These are phyloP conservation scores for Venturia asperata DNA, from an alignment of 2,329 filamentous ascomycete genomes.

Conservation along the genomic window DNA sequence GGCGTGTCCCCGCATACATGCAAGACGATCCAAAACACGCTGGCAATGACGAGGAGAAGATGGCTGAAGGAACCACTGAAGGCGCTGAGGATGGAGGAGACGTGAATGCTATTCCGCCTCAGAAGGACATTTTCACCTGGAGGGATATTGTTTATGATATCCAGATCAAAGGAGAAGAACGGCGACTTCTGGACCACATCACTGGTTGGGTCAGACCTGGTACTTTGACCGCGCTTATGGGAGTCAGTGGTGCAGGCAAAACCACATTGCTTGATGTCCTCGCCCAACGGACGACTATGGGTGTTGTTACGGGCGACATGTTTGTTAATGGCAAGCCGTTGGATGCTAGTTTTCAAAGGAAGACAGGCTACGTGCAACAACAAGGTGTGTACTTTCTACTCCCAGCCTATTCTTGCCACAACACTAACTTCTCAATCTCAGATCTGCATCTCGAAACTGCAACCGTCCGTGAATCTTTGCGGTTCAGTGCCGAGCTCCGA, in stretches of 20 bases:
- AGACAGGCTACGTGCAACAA: conserved; percentile 49
- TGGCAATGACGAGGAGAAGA: conserved; percentile 57
- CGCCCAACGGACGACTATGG: conserved; percentile 62
- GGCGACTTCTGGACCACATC: conserved; percentile 48
- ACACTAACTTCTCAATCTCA: conserved; percentile 39
- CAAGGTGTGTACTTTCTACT: conserved; percentile 32
- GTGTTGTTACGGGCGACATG: conserved; percentile 61
- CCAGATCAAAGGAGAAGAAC: conserved; percentile 43
- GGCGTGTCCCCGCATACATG: conserved; percentile 59
- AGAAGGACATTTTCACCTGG: conserved; percentile 43
- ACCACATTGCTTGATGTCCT: conserved; percentile 74
- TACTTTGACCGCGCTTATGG: conserved; percentile 41
- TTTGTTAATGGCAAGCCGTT: conserved; percentile 60
- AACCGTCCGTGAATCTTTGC: conserved; percentile 19
- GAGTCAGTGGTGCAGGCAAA: conserved; percentile 75
- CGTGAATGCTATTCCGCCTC: conserved; percentile 3
- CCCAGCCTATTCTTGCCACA: conserved; percentile 48
- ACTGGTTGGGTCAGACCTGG: conserved; percentile 51
- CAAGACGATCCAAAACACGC: conserved; percentile 33
- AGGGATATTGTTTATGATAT: conserved; percentile 50
- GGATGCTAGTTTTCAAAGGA: conserved; percentile 57
- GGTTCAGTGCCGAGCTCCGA: conserved; percentile 19
- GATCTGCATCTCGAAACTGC: conserved; percentile 52
- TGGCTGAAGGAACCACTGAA: conserved; percentile 49
- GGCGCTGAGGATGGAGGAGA: conserved; percentile 29